Evolutionary conservation across 2,329 filamentous ascomycete species (phyloP), one percentile per base, ranked within the genome.

Genomic region (Cordyceps pruinosa): DNA sequence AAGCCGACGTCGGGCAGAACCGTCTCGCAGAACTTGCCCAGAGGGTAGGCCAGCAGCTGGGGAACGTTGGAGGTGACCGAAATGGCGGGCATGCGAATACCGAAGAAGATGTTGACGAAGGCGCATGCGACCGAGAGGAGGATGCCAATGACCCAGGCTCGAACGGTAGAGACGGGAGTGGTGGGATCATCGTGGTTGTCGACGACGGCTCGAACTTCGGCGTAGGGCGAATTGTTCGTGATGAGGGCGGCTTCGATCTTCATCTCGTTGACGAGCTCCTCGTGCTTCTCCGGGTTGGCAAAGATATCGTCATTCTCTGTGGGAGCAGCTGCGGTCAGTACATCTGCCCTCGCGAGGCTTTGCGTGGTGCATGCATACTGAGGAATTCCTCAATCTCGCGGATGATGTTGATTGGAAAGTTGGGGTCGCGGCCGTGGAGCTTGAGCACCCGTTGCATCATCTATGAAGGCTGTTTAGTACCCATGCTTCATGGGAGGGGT

Each of bases 131-230:
- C 64, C 1, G 68, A 65, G 42, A 71, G 72, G 8, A 72, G 19
- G 1, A 73, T 66, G 1, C 72, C 72, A n/a, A 76, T 62, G 2
- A 68, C 28, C 62, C 73, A 72, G n/a, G 69, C 69, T 1, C 73
- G 67, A 19, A 75, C 68, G 1, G 74, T 78, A n/a, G 69, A 70
- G 10, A 72, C 71, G 3, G 74, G 73, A 0, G 73, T 66, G 19
- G 64, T 65, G 0, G 65, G 61, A 26, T 77, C 75, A 56, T 78
- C 76, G 1, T 70, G 70, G 13, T 74, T 70, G 23, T 74, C 68
- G 4, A 78, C 75, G 2, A 76, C 73, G 28, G 75, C 73, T 39
- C 75, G 72, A n/a, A 77, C 75, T 62, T 75, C 71, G 46, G 73
- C 63, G 59, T 73, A 73, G 5, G 73, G 65, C 28, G 69, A 72